Evolutionary conservation across 148 eudicot species (phyloP).

Genomic region (Vaccinium corymbosum): DNA sequence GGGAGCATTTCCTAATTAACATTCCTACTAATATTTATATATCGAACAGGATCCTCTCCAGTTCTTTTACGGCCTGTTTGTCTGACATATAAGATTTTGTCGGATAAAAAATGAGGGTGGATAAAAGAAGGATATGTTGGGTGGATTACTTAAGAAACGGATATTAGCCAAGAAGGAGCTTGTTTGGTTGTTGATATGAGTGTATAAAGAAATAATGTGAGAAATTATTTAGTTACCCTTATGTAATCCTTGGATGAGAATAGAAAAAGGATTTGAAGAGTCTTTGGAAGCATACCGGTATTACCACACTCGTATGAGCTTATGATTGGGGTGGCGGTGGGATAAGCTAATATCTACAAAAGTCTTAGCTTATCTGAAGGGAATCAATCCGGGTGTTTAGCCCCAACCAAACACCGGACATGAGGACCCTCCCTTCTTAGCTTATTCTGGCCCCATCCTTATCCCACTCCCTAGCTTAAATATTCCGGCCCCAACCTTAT

Average conservation of each 20-base stretch:
- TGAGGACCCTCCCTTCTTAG: too few relatives aligned
- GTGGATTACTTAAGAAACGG: not conserved
- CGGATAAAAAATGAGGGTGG: not conserved
- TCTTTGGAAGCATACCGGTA: not conserved
- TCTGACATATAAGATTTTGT: not conserved
- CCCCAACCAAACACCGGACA: too few relatives aligned
- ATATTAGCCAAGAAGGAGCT: not conserved
- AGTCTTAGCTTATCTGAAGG: not conserved
- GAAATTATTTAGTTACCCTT: not conserved
- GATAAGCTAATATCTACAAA: not conserved
- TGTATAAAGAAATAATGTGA: not conserved
- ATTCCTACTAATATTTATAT: too few relatives aligned
- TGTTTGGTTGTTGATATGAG: not conserved
- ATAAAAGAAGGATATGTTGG: not conserved
- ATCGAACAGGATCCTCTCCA: too few relatives aligned
- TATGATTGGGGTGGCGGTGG: not conserved
- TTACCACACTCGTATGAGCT: not conserved
- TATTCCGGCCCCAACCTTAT: too few relatives aligned
- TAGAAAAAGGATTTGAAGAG: not conserved
- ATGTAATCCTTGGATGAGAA: not conserved
- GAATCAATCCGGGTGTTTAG: too few relatives aligned
- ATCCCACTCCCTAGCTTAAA: too few relatives aligned
- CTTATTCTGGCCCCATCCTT: too few relatives aligned
- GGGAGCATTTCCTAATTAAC: too few relatives aligned
- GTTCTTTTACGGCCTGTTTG: not conserved